These are phyloP conservation scores for Crassisporium funariophilum DNA, from an alignment of 768 basidiomycete species.

Conservation along the genomic window DNA sequence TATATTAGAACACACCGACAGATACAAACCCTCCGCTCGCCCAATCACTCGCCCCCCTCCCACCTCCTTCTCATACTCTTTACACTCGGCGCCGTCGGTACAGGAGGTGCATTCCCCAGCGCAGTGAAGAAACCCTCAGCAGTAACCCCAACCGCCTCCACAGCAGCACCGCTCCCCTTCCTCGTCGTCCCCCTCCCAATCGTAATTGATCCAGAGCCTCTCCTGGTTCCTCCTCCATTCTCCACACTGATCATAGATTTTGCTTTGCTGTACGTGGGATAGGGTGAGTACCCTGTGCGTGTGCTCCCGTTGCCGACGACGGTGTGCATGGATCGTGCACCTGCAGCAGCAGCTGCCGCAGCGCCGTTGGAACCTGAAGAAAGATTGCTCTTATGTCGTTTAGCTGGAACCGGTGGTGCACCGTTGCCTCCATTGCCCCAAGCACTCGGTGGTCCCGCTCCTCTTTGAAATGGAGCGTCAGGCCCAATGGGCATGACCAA, in stretches of 20 bases:
- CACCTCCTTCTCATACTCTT: background rate
- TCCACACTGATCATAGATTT: slow-evolving; percentile 74
- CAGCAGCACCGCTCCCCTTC: slow-evolving; percentile 71
- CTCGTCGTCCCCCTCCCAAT: slow-evolving; percentile 62
- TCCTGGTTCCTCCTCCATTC: slow-evolving; percentile 38
- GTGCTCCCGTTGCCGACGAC: slow-evolving; percentile 18
- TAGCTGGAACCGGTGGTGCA: slow-evolving; percentile 6
- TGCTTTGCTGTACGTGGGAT: slow-evolving; percentile 39
- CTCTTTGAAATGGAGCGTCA: slow-evolving; percentile 1
- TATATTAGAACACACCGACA: background rate
- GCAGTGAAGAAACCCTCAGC: slow-evolving; percentile 78
- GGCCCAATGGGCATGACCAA: slow-evolving; percentile 73
- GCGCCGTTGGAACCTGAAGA: slow-evolving; percentile 21
- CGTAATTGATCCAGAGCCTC: slow-evolving; percentile 67
- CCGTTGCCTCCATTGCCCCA: slow-evolving; percentile 1
- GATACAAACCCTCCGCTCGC: background rate
- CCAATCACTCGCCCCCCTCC: background rate
- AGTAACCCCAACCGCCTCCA: slow-evolving; percentile 75
- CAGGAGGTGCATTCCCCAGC: slow-evolving; percentile 41
- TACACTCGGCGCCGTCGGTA: slow-evolving; percentile 13
- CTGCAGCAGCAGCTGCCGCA: slow-evolving; percentile 10
- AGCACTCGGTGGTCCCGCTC: background rate
- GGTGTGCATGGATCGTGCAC: slow-evolving; percentile 22
- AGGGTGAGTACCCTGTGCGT: slow-evolving; percentile 7
- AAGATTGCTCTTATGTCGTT: slow-evolving; percentile 25